Evolutionary conservation across 164 flowering plant species (phyloP).

Genomic region (Magnolia sinica): DNA sequence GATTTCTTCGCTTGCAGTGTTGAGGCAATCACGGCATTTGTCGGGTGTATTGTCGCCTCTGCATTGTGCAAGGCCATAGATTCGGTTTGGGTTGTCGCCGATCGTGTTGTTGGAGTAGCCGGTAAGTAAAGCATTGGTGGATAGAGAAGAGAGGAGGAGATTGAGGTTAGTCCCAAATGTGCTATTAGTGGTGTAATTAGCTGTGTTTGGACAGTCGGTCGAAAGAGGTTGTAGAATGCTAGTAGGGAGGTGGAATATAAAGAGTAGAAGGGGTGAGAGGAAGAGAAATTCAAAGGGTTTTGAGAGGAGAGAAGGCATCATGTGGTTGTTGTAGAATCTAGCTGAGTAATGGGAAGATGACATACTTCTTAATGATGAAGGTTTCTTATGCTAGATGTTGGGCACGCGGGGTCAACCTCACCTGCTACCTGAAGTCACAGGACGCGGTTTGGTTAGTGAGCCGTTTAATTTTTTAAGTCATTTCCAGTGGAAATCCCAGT

Average conservation of each 20-base stretch:
- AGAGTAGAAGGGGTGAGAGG: not conserved
- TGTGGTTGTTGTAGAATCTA: no score
- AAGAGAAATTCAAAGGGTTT: not conserved
- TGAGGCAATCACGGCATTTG: conserved; percentile 13
- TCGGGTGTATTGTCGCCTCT: conserved; percentile 12
- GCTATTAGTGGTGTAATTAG: conserved; percentile 15
- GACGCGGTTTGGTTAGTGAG: no score
- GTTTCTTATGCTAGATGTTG: no score
- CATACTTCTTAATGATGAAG: no score
- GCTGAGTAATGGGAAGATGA: no score
- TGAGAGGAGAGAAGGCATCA: not conserved
- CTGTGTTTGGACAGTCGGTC: not conserved
- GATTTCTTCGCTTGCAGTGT: conserved; percentile 2
- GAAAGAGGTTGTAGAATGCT: not conserved
- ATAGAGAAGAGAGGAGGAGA: conserved; percentile 12
- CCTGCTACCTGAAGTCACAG: no score
- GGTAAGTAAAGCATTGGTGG: conserved; percentile 4
- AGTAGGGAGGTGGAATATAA: not conserved
- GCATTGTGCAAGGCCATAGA: conserved; percentile 20
- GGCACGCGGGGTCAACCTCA: no score
- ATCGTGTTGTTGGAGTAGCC: conserved; percentile 25
- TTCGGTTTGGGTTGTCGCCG: conserved; percentile 15
- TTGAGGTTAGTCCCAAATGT: conserved; percentile 17
- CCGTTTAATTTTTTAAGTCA: no score
- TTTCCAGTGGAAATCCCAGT: no score